Evolutionary conservation across 495 filamentous ascomycete genomes (phyloP).

Genomic region (Extremus antarcticus): DNA sequence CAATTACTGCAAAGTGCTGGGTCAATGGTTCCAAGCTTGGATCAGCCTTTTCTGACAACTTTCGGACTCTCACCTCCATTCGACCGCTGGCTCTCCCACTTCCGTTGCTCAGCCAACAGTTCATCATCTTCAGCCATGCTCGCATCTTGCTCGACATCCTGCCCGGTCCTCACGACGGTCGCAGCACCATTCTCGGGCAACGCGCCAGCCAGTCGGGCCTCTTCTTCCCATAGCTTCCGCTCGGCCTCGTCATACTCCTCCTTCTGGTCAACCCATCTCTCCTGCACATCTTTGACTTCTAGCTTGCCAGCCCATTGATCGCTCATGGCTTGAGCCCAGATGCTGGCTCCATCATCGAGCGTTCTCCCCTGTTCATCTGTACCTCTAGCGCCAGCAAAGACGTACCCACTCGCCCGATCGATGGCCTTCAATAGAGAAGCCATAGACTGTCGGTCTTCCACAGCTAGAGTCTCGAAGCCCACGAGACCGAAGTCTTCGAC

Average conservation of each 20-base stretch:
- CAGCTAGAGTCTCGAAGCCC: slow-evolving; percentile 82
- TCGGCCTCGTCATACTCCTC: slow-evolving; percentile 81
- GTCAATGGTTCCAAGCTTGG: too few species aligned
- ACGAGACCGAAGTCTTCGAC: slow-evolving; percentile 84
- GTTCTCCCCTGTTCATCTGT: slow-evolving; percentile 58
- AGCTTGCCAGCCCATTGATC: slow-evolving; percentile 61
- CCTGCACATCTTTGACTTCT: slow-evolving; percentile 81
- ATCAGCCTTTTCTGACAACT: slow-evolving; percentile 24
- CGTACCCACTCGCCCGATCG: slow-evolving; percentile 85
- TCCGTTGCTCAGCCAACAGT: slow-evolving; percentile 22
- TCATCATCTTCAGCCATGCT: slow-evolving; percentile 23
- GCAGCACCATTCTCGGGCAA: slow-evolving; percentile 29
- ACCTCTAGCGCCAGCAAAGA: slow-evolving; percentile 81
- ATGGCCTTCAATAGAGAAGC: slow-evolving; percentile 77
- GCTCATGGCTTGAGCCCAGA: slow-evolving; percentile 91
- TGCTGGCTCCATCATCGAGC: slow-evolving; percentile 27
- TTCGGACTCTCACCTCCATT: slow-evolving; percentile 21
- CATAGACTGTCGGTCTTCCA: slow-evolving; percentile 95
- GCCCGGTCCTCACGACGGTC: slow-evolving; percentile 18
- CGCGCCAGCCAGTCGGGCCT: slow-evolving; percentile 35
- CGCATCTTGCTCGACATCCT: slow-evolving; percentile 12
- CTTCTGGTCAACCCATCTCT: slow-evolving; percentile 84
- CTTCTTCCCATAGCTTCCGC: slow-evolving; percentile 56
- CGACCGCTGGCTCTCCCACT: slow-evolving; percentile 15
- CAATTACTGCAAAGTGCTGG: too few species aligned